Evolutionary conservation across 202 grass and related monocot genomes (phyloP), one percentile per base, ranked within the genome.

Genomic region (Saccharum hybrid): DNA sequence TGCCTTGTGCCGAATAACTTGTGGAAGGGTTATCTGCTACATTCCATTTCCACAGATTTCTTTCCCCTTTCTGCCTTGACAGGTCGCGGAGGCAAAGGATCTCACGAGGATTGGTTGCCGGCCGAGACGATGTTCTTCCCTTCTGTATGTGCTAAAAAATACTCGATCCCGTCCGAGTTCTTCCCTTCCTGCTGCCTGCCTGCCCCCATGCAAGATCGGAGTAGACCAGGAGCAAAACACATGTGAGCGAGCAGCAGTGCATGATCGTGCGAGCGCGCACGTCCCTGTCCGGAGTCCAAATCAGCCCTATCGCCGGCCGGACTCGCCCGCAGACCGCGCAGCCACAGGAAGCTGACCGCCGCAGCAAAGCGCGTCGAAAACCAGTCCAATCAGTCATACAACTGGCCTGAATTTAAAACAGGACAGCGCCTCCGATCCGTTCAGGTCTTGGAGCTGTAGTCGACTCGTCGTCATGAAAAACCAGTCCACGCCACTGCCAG

Each of bases 41-140:
- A 77, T 85, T 67, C 37, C 59, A 13, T 77, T 72, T 42, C 63
- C 34, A 45, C 62, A 22, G 13, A 22, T 42, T 71, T 1, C 21
- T 45, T 88, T 82, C 37, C 23, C 22, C 33, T 64, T 34, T 15
- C 4, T 14, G 31, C 37, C 10, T 41, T 13, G 54, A 22, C 34
- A 78, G 2, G 42, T 66, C 33, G 34, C 42, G 2, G 66, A 18
- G 52, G 48, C 46, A 74, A 66, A 85, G 88, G 21, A 89, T 78
- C 46, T 18, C 21, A 0, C 21, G 30, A 77, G 1, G 54, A 31
- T 37, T 1, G 62, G n/a, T 26, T 5, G 10, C 21, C 68, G 11
- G 6, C 42, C 4, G 22, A 3, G 5, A 6, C 48, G 4, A 71
- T 46, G 39, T 70, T 70, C 67, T 39, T 38, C 54, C 19, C 64